These are phyloP conservation scores for Magnusiomyces clavatus DNA, from an alignment of 1,139 yeast species.

Conservation along the genomic window DNA sequence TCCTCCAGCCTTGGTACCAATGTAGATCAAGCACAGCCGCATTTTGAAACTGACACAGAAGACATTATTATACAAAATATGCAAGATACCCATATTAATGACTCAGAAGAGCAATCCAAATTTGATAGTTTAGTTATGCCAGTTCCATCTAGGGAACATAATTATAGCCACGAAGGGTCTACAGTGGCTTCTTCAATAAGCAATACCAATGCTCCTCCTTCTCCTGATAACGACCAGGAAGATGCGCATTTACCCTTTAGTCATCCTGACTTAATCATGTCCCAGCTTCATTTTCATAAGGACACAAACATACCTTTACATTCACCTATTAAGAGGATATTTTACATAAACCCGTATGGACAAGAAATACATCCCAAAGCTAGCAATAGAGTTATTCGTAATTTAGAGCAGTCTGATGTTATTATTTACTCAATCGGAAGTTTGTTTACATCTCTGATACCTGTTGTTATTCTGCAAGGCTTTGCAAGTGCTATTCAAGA, in stretches of 20 bases:
- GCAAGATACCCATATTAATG: background rate
- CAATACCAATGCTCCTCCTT: background rate
- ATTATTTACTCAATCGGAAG: constrained; percentile 81
- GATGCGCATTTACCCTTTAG: constrained; percentile 69
- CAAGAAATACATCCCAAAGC: constrained; percentile 80
- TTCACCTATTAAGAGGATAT: constrained; percentile 68
- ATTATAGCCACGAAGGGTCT: background rate
- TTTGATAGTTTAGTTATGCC: background rate
- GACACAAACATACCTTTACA: constrained; percentile 48
- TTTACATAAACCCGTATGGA: constrained; percentile 82
- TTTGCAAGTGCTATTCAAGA: constrained; percentile 42
- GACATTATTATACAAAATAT: background rate
- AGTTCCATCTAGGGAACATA: background rate
- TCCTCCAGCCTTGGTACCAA: background rate
- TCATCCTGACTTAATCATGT: constrained; percentile 68
- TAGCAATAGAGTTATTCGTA: constrained; percentile 51
- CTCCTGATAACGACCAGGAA: constrained; percentile 33
- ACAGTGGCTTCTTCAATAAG: background rate
- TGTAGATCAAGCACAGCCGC: background rate
- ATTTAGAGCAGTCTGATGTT: constrained; percentile 42
- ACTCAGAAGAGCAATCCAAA: background rate
- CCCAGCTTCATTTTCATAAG: constrained; percentile 63
- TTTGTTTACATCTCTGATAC: constrained; percentile 76
- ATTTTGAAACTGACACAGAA: background rate
- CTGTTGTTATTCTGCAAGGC: constrained; percentile 66